Evolutionary conservation across 176 grass and related monocot genomes (phyloP), one percentile per base, ranked within the genome.

Genomic region (Oryza nivara): DNA sequence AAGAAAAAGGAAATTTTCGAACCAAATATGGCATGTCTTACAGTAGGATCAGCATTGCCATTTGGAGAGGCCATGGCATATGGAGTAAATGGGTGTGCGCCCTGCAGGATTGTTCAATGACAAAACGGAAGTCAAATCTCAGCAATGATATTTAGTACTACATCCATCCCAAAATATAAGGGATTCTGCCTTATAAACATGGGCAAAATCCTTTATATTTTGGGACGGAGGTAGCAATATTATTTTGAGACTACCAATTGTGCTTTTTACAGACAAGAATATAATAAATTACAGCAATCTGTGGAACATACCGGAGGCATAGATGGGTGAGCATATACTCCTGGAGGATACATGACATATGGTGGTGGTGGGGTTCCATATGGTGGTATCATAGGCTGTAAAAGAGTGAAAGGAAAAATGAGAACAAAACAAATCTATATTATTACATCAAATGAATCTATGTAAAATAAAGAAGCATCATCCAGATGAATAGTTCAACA

Each of bases 261-360:
- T 3, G 0, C 20, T 9, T 22, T 63, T 60, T 63, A 2, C 8
- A 23, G 8, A 63, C n/a, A 63, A 74, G 23, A 28, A 83, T 40
- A 83, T 65, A 56, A 13, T 52, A 76, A 85, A 65, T 22, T 65
- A 46, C 28, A 84, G n/a, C 25, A 65, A 85, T 13, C 19, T 86
- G 79, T 83, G 60, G 49, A 86, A 73, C 81, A 64, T 96, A 99
- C 96, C 25, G 76, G 93, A 49, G 93, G 90, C 88, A 99, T 91
- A 54, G 96, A 92, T 72, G 93, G 90, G 75, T 96, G 96, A 89
- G 93, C 88, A 92, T 99, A 99, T 72, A 99, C 85, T 61, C 90
- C 92, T 78, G 93, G 93, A 81, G 96, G 91, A 86, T 99, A 99
- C 89, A 94, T 96, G 78, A 96, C 80, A 89, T 92, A 99, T 79